Base-by-base conservation (phyloP, 2,329 filamentous ascomycete genomes). In the Triangularia verruculosa region DNA sequence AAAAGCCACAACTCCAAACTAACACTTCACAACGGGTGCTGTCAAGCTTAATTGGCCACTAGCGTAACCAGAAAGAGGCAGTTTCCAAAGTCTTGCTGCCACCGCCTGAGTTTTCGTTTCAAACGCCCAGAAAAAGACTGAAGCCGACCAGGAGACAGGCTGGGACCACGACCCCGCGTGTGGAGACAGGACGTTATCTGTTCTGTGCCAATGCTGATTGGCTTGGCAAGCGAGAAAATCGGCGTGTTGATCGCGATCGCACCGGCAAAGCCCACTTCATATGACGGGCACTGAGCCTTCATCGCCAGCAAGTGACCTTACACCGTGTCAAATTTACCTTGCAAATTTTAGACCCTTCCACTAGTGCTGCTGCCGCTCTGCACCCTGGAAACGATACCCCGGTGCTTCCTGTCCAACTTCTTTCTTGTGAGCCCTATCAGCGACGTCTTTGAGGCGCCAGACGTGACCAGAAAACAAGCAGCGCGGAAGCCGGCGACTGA, bases 201-300 rank as follows among this genome's bases (percentile, higher is more conserved):
- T 57, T 67, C 64, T 43, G 17, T 57, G n/a, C 54, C 27, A 20
- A 5, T 22, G 7, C 15, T 68, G 64, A 70, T 70, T 70, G 68
- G 69, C 25, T 28, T n/a, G 57, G 32, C 58, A 64, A 65, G 64
- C 66, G 63, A 64, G 67, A 69, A 69, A 64, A 62, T 65, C 62
- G 59, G 53, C 64, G 61, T 55, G 57, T 58, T 58, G 30, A 61
- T 61, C 52, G 43, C 67, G 65, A 69, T 68, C 61, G 57, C 63
- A 64, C 65, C 65, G 62, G 55, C 51, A 54, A 32, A 64, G 57
- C 63, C 60, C 61, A 55, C 62, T 54, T 54, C 20, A 57, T 62
- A 58, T 64, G 57, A 61, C 52, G 54, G 39, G 34, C 24, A 52
- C 13, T 34, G 58, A 66, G 57, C 59, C 25, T 47, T 53, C 39